A percentile compares a stretch with the other conserved stretches of the same genome.
Conservation (phyloP, 805 yeast species). For the Candida schatavii region DNA sequence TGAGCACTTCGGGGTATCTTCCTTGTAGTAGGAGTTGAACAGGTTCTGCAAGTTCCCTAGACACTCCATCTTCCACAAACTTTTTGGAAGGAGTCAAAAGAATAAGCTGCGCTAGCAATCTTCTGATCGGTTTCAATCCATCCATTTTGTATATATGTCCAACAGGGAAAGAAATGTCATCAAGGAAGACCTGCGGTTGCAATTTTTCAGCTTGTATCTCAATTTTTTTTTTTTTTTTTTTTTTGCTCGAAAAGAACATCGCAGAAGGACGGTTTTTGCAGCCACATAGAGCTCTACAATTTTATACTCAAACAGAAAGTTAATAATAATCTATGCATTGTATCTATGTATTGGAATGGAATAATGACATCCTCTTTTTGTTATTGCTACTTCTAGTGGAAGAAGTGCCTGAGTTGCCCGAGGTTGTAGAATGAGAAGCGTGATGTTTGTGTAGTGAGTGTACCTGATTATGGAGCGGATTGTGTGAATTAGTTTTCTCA, state of each 20-base stretch:
- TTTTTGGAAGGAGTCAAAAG: constrained; percentile 9
- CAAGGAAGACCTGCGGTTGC: background rate
- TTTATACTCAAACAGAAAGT: no score
- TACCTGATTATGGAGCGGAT: no score
- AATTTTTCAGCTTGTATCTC: no score
- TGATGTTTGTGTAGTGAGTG: no score
- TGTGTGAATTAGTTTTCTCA: no score
- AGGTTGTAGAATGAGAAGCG: background rate
- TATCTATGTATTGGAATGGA: constrained; percentile 3
- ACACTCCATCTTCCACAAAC: constrained; percentile 1
- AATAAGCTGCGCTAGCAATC: constrained; percentile 11
- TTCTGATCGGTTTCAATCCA: constrained; percentile 1
- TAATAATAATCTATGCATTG: background rate
- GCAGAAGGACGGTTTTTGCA: no score
- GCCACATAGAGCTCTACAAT: no score
- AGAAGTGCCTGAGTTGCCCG: background rate
- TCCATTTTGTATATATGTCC: background rate
- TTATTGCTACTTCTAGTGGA: background rate
- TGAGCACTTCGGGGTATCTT: constrained; percentile 20
- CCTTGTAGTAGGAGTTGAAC: constrained; percentile 22
- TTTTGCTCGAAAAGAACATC: no score
- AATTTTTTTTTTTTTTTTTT: no score
- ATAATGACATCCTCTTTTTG: constrained; percentile 4
- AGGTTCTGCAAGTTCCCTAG: constrained; percentile 11
- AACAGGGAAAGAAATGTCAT: background rate